Evolutionary conservation across 371 early-diverging fungal species (phyloP).

Genomic region (Mortierella sp.): DNA sequence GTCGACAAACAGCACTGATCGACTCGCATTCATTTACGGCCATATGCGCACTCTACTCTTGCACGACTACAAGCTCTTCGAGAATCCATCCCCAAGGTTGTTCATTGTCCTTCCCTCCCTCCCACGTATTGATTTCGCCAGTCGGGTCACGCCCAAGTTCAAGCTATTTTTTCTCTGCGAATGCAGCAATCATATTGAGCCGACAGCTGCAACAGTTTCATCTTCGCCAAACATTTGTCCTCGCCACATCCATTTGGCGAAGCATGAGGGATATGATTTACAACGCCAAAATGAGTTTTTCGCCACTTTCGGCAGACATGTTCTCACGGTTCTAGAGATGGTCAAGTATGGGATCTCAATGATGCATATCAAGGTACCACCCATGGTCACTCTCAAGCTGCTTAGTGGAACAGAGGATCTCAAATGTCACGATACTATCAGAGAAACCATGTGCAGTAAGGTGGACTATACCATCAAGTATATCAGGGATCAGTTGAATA

Average conservation of each 20-base stretch:
- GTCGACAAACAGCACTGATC: no score
- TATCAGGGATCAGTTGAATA: background rate
- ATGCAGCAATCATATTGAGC: no score
- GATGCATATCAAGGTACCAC: conserved; percentile 10
- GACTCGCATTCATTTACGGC: no score
- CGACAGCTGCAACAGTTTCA: no score
- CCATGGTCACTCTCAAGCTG: conserved; percentile 1
- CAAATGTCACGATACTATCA: background rate
- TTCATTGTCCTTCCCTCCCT: no score
- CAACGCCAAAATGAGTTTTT: conserved; percentile 19
- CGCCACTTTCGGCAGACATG: conserved; percentile 1
- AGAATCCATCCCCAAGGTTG: no score
- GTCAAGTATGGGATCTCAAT: background rate
- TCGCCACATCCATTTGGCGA: background rate
- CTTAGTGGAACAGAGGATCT: background rate
- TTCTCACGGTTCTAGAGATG: conserved; percentile 1
- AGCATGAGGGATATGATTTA: background rate
- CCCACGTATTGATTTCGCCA: no score
- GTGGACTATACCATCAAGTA: conserved; percentile 7
- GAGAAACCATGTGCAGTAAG: background rate
- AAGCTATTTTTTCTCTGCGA: no score
- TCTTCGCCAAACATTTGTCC: no score
- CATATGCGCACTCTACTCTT: no score
- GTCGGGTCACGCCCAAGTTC: no score
- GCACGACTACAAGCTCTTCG: no score